Percentiles rank a stretch among this genome's conserved stretches.
phyloP scores from a whole-genome alignment of 352 stramenopile genomes.

The Phytophthora tubulina region DNA sequence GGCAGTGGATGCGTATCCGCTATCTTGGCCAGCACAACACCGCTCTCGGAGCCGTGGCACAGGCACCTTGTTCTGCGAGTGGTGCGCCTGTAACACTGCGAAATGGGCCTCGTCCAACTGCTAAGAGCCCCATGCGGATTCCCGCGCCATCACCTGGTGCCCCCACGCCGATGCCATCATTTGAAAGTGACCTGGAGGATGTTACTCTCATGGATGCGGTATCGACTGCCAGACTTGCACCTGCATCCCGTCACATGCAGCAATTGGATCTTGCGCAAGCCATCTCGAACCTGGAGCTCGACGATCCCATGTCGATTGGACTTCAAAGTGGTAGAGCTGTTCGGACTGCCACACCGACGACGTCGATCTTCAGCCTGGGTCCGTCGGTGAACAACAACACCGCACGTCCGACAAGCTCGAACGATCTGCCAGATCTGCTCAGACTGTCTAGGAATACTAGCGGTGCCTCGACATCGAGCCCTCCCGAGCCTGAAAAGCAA shows the following conservation, averaged over 20 bases:
- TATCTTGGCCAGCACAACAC: constrained; percentile 42
- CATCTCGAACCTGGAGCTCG: constrained; percentile 77
- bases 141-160: constrained; percentile 20
- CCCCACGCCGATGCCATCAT: constrained; percentile 39
- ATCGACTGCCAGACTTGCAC: constrained; percentile 45
- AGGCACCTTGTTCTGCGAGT: constrained; percentile 1
- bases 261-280: constrained; percentile 73
- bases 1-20: constrained; percentile 68
- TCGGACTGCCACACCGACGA: constrained; percentile 57
- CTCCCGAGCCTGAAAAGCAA: constrained; percentile 11
- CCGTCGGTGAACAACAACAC: constrained; percentile 44
- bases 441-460: constrained; percentile 39
- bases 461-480: constrained; percentile 24
- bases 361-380: constrained; percentile 73
- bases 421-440: constrained; percentile 42
- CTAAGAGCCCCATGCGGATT: constrained; percentile 17
- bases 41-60: constrained; percentile 6
- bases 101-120: constrained; percentile 18
- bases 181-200: constrained; percentile 39
- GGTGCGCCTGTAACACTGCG: constrained; percentile 2
- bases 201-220: constrained; percentile 31
- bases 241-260: constrained; percentile 76
- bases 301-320: constrained; percentile 74
- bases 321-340: constrained; percentile 47
- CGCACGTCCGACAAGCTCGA: constrained; percentile 33